Base-by-base conservation (phyloP, 305 asterid genomes). In the Fraxinus floribunda region DNA sequence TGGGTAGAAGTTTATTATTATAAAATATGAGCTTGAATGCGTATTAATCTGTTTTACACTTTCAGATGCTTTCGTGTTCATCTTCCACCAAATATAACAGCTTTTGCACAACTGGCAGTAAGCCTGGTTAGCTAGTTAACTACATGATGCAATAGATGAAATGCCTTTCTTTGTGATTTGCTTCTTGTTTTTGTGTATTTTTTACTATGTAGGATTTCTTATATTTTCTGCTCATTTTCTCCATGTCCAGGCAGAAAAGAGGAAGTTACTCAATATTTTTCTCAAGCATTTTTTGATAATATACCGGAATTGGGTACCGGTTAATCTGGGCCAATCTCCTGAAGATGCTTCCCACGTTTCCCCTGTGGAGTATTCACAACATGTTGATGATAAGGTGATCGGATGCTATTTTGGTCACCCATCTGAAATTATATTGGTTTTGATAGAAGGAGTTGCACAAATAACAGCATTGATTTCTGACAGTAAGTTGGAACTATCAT, bases 381-480 rank as follows among this genome's bases (percentile, higher is more conserved):
- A 81, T 84, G 76, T 83, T 83, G 88, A 86, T 57, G 90, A 91
- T 83, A 91, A 86, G 81, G 94, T 93, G 88, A 89, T 90, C 84
- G 99, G 98, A 85, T 96, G 99, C 88, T 86, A 89, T 85, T 86
- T 89, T 88, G 98, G 98, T 70, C 99, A 96, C 82, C 99, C 98
- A 83, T 83, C 93, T 87, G 98, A 92, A 87, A 86, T 96, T 83
- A 88, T 93, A 84, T 83, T 82, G 78, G 86, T 80, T 81, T 83
- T 96, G 86, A 86, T 84, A 29, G 97, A 89, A 82, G 99, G 94
- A 87, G 86, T 95, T 78, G 79, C 88, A 77, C 87, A 79, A 79
- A 85, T 93, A 82, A 90, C 95, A 49, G 87, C 87, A 76, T 85
- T 89, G 81, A 90, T 93, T 76, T 83, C 88, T 78, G 95, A 96